Base-by-base conservation (phyloP, 2,329 filamentous ascomycete genomes). In the Penicillium sp. region DNA sequence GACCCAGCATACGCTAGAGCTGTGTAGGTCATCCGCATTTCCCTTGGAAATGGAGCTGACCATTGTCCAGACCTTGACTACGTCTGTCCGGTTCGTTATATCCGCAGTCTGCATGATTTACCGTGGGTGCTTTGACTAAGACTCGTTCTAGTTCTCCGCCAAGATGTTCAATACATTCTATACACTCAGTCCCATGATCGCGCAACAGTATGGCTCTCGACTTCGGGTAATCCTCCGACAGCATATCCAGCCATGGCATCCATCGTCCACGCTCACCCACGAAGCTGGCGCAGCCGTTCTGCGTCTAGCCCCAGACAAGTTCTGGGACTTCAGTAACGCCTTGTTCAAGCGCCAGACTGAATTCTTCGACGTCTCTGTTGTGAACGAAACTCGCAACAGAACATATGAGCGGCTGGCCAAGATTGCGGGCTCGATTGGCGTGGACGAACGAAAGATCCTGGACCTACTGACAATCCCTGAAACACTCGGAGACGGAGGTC, bases 171-270 rank as follows among this genome's bases (percentile, higher is more conserved):
- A 82, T 48, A 91, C 86, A 2, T 69, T 96, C 54, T 83, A 84
- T 67, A 71, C 73, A 19, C 78, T 94, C 43, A 72, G 79, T 44
- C 83, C 86, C 1, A 64, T 79, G 33, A 74, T 94, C 53, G 73
- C 50, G 19, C 56, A 73, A 34, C 81, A 81, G 56, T 81, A 85
- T 49, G 55, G 70, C 16, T 74, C 72, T 44, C 76, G 75, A 46
- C 70, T 95, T 2, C 77, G 86, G 55, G 74, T 94, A 54, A 79
- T 97, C 58, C 87, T 96, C 74, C 84, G 90, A 34, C 90, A 91
- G 64, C 89, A 95, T 64, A 80, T 96, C 58, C 89, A 95, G 71
- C 88, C 89, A 10, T 95, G 91, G 91, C 90, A 97, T 69, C 91
- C 91, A 2, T 88, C 85, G 14, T 89, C 81, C 27, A 89, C 85